Evolutionary conservation across 768 basidiomycete species (phyloP).

Genomic region (Lyophyllum semitale): DNA sequence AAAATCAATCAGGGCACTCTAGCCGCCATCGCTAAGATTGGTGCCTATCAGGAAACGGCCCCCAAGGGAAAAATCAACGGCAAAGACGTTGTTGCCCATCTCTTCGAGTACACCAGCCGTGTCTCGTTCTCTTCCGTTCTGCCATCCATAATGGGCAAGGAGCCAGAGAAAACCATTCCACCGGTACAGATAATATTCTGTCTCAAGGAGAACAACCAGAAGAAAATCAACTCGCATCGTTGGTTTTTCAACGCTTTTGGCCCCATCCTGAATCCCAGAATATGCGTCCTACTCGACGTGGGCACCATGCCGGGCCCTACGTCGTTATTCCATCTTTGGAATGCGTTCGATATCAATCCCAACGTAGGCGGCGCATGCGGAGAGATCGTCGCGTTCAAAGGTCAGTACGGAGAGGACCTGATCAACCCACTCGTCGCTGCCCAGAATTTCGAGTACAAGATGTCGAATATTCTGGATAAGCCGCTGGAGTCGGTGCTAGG

Average conservation of each 20-base stretch:
- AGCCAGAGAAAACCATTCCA: slow-evolving; percentile 74
- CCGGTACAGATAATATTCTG: slow-evolving; percentile 95
- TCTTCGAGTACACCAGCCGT: slow-evolving; percentile 83
- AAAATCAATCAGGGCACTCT: slow-evolving; percentile 86
- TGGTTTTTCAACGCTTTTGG: slow-evolving; percentile 96
- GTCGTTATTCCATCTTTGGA: slow-evolving; percentile 91
- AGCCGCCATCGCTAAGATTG: slow-evolving; percentile 90
- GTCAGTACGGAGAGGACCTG: slow-evolving; percentile 75
- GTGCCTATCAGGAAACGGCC: slow-evolving; percentile 92
- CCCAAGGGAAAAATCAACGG: too few species aligned
- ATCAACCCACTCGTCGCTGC: slow-evolving; percentile 88
- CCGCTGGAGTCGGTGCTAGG: slow-evolving; percentile 89
- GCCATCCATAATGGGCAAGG: slow-evolving; percentile 80
- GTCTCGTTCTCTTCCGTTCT: slow-evolving; percentile 58
- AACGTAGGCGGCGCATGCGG: slow-evolving; percentile 93
- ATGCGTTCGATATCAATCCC: slow-evolving; percentile 90
- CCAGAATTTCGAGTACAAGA: slow-evolving; percentile 95
- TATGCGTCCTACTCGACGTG: slow-evolving; percentile 91
- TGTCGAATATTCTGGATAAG: slow-evolving; percentile 91
- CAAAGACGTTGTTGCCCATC: slow-evolving; percentile 90
- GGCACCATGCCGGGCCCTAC: slow-evolving; percentile 81
- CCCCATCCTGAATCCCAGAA: slow-evolving; percentile 80
- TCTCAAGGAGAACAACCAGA: slow-evolving; percentile 90
- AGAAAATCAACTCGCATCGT: slow-evolving; percentile 93
- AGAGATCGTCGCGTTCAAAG: slow-evolving; percentile 91